Conservation (phyloP, 192 early-diverging fungal genomes). For the Mortierella antarctica region DNA sequence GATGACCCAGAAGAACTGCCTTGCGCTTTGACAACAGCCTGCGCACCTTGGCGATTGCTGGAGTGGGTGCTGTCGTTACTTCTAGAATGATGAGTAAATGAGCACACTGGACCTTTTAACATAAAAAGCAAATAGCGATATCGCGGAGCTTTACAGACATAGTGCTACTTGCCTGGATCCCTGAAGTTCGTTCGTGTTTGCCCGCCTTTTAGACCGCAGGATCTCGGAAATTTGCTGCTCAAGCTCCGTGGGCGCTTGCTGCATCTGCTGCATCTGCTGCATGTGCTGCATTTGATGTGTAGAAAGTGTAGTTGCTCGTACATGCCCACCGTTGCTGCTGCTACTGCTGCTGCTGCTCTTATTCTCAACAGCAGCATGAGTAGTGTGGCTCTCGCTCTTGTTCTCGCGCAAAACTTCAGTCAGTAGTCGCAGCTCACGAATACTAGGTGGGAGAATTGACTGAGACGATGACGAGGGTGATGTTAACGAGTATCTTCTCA, state of each 20-base stretch:
- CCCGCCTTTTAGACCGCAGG: slow-evolving; percentile 16
- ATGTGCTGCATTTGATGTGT: background rate
- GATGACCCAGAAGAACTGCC: too few species aligned
- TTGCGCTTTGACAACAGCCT: too few species aligned
- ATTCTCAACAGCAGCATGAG: too few species aligned
- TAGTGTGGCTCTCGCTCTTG: too few species aligned
- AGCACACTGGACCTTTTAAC: too few species aligned
- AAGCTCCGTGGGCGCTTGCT: slow-evolving; percentile 5
- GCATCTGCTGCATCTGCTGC: background rate
- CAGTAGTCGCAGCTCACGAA: background rate
- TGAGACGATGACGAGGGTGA: background rate
- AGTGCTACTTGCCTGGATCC: background rate
- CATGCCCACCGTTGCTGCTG: background rate
- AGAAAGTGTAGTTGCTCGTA: background rate
- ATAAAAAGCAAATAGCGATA: background rate
- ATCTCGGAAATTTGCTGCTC: slow-evolving; percentile 48
- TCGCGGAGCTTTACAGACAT: background rate
- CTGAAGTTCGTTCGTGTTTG: background rate
- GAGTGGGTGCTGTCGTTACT: too few species aligned
- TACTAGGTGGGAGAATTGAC: background rate
- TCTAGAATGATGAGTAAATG: too few species aligned
- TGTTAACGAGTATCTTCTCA: slow-evolving; percentile 3
- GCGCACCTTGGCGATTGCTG: too few species aligned
- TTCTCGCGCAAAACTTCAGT: too few species aligned
- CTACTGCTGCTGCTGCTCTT: background rate